Conservation (phyloP, 2,329 filamentous ascomycete species). For the Paraphoma chrysanthemicola region DNA sequence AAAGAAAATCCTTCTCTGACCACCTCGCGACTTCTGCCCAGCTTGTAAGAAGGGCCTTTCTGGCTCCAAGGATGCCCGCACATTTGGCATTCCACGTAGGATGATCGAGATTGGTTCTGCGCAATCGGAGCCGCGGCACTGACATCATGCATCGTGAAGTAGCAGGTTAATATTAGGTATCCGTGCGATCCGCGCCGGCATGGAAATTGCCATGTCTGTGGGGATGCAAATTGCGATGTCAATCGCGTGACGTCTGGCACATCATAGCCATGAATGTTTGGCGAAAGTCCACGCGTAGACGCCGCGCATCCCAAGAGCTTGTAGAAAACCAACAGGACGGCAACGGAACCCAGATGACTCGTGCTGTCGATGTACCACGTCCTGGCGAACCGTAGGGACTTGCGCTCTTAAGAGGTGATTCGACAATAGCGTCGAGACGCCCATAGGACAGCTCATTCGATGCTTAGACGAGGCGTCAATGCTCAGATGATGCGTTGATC, state of each 20-base stretch:
- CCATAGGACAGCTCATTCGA: not conserved
- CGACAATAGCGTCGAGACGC: not conserved
- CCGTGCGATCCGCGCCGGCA: slow-evolving; percentile 5
- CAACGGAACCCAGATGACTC: not conserved
- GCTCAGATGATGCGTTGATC: not conserved
- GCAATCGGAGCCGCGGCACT: slow-evolving; percentile 8
- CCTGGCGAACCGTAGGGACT: not conserved
- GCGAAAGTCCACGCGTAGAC: too few species aligned
- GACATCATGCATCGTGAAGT: slow-evolving; percentile 35
- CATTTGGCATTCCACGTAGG: not conserved
- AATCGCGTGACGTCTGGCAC: not conserved
- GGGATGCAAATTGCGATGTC: slow-evolving; percentile 23
- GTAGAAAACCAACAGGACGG: too few species aligned
- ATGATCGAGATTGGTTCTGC: slow-evolving; percentile 1
- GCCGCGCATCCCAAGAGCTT: too few species aligned
- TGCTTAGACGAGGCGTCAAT: not conserved
- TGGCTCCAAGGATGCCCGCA: not conserved
- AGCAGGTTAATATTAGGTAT: not conserved
- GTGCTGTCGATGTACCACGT: not conserved
- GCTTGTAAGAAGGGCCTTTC: not conserved
- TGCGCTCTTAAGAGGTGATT: not conserved
- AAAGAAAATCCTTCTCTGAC: not conserved
- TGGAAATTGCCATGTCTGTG: slow-evolving; percentile 25
- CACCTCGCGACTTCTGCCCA: not conserved
- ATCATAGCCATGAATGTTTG: not conserved